A percentile compares a stretch with the other conserved stretches of the same genome.
These are phyloP conservation scores for Hypoxylon fragiforme DNA, from an alignment of 495 filamentous ascomycete genomes.

Conservation along the genomic window DNA sequence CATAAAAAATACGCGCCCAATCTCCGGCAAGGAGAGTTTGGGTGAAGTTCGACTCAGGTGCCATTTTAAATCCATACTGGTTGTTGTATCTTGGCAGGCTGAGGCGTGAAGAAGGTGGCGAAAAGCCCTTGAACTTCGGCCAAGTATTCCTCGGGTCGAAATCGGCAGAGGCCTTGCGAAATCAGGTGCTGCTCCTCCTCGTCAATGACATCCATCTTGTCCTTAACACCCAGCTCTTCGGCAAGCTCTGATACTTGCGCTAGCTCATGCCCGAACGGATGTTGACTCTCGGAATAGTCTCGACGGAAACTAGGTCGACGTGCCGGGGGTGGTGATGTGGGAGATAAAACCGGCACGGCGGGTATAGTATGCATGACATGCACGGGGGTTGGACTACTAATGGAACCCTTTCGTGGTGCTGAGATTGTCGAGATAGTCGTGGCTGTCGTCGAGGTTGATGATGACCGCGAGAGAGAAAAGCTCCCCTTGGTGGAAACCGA, in stretches of 20 bases:
- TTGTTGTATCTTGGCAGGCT: conserved; percentile 13
- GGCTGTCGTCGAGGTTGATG: conserved; percentile 52
- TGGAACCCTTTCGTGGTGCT: conserved; percentile 42
- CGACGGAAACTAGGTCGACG: conserved; percentile 38
- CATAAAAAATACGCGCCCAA: conserved; percentile 7
- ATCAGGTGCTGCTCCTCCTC: conserved; percentile 70
- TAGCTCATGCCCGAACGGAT: conserved; percentile 74
- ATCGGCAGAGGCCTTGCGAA: conserved; percentile 69
- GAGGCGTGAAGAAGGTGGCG: conserved; percentile 41
- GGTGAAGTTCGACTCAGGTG: neutral
- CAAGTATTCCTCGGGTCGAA: conserved; percentile 81
- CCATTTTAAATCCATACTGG: conserved; percentile 38
- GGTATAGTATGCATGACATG: too few relatives aligned
- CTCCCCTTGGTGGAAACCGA: conserved; percentile 50
- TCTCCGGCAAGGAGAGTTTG: conserved; percentile 17
- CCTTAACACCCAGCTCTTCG: conserved; percentile 76
- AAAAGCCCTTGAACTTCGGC: conserved; percentile 76
- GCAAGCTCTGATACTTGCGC: conserved; percentile 78
- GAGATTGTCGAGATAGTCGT: conserved; percentile 41
- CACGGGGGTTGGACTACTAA: conserved; percentile 12
- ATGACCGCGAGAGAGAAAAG: conserved; percentile 51
- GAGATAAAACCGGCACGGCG: conserved; percentile 32
- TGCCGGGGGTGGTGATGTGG: conserved; percentile 39
- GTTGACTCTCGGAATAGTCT: conserved; percentile 36
- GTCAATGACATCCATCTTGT: conserved; percentile 64